Conservation (phyloP, 768 basidiomycete species). For the Piloderma croceum region DNA sequence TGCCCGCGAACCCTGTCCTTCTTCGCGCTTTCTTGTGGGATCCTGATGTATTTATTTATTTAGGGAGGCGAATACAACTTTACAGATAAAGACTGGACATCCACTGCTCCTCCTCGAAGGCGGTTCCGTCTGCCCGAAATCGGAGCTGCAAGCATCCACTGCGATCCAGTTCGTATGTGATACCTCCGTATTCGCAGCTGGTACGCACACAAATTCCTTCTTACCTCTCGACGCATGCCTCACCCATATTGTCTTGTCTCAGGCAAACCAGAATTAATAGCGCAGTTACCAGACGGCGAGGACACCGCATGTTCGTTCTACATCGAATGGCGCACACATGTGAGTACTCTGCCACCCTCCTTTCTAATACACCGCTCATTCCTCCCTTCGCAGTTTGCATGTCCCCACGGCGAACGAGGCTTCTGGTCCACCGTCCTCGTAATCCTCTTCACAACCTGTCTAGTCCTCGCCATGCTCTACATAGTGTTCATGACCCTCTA, state of each 20-base stretch:
- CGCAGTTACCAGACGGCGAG: slow-evolving; percentile 59
- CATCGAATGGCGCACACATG: slow-evolving; percentile 81
- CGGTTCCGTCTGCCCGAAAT: slow-evolving; percentile 61
- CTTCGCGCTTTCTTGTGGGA: not conserved
- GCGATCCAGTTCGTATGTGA: slow-evolving; percentile 78
- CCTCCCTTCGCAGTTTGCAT: slow-evolving; percentile 49
- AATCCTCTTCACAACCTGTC: slow-evolving; percentile 49
- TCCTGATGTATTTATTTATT: slow-evolving; percentile 16
- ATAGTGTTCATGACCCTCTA: slow-evolving; percentile 67
- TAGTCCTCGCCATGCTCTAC: slow-evolving; percentile 55
- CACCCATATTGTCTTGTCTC: not conserved
- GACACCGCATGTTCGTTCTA: slow-evolving; percentile 76
- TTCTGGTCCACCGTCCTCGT: slow-evolving; percentile 49
- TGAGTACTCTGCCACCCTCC: slow-evolving; percentile 28
- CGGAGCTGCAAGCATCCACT: slow-evolving; percentile 51
- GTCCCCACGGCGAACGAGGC: slow-evolving; percentile 50
- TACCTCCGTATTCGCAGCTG: slow-evolving; percentile 49
- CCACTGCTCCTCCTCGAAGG: slow-evolving; percentile 52
- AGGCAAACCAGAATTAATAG: slow-evolving; percentile 53
- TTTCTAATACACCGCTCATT: slow-evolving; percentile 3
- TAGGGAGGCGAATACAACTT: slow-evolving; percentile 61
- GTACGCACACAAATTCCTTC: slow-evolving; percentile 31
- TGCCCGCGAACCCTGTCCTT: no score
- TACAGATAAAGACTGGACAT: slow-evolving; percentile 46
- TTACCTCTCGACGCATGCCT: not conserved